These are phyloP conservation scores for Trichosphaerium sp. DNA, from an alignment of 78 protist genomes.

Conservation along the genomic window DNA sequence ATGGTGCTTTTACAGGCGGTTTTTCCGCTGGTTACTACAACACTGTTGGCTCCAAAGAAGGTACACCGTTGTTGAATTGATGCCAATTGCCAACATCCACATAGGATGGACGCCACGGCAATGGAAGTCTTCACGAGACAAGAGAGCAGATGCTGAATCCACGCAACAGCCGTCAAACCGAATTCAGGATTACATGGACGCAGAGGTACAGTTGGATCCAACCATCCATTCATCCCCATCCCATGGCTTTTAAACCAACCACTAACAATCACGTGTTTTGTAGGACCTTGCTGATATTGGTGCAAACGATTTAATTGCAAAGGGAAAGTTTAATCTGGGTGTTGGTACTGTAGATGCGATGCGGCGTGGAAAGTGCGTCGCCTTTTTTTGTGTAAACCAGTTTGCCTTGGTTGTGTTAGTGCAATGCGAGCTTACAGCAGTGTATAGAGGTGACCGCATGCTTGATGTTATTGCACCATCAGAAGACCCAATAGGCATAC, in stretches of 20 bases:
- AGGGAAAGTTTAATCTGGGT: too few relatives aligned
- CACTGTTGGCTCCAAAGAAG: constrained; percentile 86
- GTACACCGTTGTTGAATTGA: background rate
- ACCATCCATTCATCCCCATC: background rate
- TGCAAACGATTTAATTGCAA: background rate
- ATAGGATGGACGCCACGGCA: constrained; percentile 55
- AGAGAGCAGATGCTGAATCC: constrained; percentile 3
- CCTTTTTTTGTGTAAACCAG: background rate
- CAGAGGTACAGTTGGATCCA: constrained; percentile 32
- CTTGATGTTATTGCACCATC: constrained; percentile 5
- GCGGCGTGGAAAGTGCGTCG: background rate
- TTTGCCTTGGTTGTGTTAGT: background rate
- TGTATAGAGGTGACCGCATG: too few relatives aligned
- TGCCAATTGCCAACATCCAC: background rate
- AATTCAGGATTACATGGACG: constrained; percentile 80
- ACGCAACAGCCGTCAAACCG: background rate
- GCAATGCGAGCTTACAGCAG: background rate
- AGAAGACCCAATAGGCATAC: constrained; percentile 27
- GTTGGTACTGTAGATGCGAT: background rate
- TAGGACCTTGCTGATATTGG: background rate
- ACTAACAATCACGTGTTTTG: background rate
- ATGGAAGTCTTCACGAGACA: constrained; percentile 31
- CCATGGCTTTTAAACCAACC: background rate
- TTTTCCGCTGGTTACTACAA: constrained; percentile 91
- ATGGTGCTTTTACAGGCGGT: constrained; percentile 97